Conservation (phyloP, 1,284 basidiomycete species). For the Earliella scabrosa region DNA sequence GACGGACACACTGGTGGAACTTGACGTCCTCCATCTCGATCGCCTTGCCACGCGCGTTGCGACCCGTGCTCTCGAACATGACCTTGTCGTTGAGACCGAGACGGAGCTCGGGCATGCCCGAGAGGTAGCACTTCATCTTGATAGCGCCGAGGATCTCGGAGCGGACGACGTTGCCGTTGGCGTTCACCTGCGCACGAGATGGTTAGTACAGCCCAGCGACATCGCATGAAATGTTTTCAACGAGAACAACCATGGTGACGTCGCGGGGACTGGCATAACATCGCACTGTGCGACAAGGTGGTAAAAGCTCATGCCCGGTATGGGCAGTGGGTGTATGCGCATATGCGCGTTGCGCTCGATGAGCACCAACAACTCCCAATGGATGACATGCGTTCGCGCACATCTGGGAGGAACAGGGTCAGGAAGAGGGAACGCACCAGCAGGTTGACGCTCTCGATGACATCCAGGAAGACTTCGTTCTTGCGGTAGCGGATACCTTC, state of each 20-base stretch:
- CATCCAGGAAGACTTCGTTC: constrained; percentile 99
- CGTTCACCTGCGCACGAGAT: constrained; percentile 92
- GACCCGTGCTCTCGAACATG: constrained; percentile 98
- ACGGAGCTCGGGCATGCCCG: constrained; percentile 97
- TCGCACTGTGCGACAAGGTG: too few relatives aligned
- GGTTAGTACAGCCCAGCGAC: too few relatives aligned
- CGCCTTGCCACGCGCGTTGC: constrained; percentile 94
- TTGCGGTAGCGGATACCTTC: constrained; percentile 98
- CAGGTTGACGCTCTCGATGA: constrained; percentile 97
- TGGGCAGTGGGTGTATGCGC: too few relatives aligned
- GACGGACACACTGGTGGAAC: constrained; percentile 99
- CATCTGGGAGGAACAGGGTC: background rate
- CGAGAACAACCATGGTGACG: too few relatives aligned
- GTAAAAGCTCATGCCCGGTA: too few relatives aligned
- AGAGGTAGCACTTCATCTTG: constrained; percentile 99
- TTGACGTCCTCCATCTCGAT: constrained; percentile 99
- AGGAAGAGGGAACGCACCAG: constrained; percentile 53
- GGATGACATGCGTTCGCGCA: background rate
- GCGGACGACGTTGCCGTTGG: constrained; percentile 95
- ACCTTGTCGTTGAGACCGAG: constrained; percentile 99
- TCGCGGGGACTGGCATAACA: too few relatives aligned
- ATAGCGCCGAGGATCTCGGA: constrained; percentile 97
- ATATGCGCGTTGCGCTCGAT: too few relatives aligned
- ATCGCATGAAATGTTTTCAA: too few relatives aligned
- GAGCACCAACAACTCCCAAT: too few relatives aligned